Conservation (phyloP, 129 eudicot species). For the Helianthus annuus region HanXRQr2.0-SUNRISE NC_035433.2:119018345-119018844, state of each 20-base stretch:
- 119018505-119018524: slow-evolving; percentile 72
- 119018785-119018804: slow-evolving; percentile 12
- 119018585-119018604: not conserved
- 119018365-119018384: not conserved
- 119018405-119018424: no score
- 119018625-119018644: slow-evolving; percentile 16
- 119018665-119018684: slow-evolving; percentile 56
- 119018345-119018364: not conserved
- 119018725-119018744: not conserved
- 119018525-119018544: slow-evolving; percentile 78
- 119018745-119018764: not conserved
- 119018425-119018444: no score
- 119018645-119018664: slow-evolving; percentile 69
- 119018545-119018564: slow-evolving; percentile 86
- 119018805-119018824: slow-evolving; percentile 97
- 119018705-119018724: slow-evolving; percentile 67
- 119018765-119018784: not conserved
- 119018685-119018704: slow-evolving; percentile 97
- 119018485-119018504: slow-evolving; percentile 96
- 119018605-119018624: not conserved
- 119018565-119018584: not conserved
- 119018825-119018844: slow-evolving; percentile 94
- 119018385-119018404: not conserved
- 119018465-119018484: slow-evolving; percentile 3
- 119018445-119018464: no score